phyloP scores from a whole-genome alignment of 2,329 filamentous ascomycete genomes.

The Gnomoniopsis sp. region DNA sequence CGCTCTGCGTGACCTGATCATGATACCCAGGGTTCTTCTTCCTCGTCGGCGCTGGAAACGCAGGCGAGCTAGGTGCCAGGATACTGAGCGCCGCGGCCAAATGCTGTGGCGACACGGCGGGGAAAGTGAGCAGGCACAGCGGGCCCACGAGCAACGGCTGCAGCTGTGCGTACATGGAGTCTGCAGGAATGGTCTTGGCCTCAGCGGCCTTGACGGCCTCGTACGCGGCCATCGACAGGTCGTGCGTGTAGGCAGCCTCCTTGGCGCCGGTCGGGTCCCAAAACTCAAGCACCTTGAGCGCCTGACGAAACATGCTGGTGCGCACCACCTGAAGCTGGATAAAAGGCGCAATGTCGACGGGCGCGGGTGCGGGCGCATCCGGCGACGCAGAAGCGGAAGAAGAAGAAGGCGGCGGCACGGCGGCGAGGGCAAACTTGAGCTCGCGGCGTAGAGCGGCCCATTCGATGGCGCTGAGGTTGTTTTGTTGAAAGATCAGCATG shows the following conservation, averaged over 20 bases:
- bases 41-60: conserved; percentile 75
- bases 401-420: too few species aligned
- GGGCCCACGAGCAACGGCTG: conserved; percentile 78
- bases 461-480: conserved; percentile 68
- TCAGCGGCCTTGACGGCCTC: conserved; percentile 39
- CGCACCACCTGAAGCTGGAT: conserved; percentile 82
- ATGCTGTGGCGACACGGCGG: conserved; percentile 77
- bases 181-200: conserved; percentile 24
- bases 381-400: conserved; percentile 25
- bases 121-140: conserved; percentile 75
- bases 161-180: conserved; percentile 55
- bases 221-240: conserved; percentile 53
- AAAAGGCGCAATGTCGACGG: conserved; percentile 49
- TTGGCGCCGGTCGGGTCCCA: conserved; percentile 52
- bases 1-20: conserved; percentile 74
- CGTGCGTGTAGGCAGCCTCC: conserved; percentile 42
- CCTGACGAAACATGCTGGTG: conserved; percentile 83
- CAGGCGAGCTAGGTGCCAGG: conserved; percentile 66
- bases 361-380: conserved; percentile 27
- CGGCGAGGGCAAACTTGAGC: conserved; percentile 46
- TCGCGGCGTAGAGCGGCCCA: conserved; percentile 72
- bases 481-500: conserved; percentile 76
- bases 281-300: conserved; percentile 83
- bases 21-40: conserved; percentile 77
- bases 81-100: conserved; percentile 77